phyloP scores from a whole-genome alignment of 2,329 filamentous ascomycete species.

The Ceratocystiopsis minuta region DNA sequence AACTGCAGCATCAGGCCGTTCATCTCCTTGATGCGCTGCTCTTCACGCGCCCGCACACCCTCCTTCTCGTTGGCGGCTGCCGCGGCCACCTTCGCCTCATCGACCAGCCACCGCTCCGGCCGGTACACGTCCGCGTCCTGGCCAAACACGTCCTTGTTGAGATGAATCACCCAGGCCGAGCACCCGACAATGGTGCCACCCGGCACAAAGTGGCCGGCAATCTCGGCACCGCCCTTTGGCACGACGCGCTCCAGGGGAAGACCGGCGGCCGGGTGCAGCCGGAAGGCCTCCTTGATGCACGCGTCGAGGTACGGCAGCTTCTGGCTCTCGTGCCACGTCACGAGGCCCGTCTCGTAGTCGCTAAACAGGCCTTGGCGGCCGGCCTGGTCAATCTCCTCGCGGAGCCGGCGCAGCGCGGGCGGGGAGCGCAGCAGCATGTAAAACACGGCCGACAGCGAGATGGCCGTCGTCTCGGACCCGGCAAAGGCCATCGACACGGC shows the following conservation, averaged over 20 bases:
- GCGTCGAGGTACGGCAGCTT: constrained; percentile 60
- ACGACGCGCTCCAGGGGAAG: constrained; percentile 58
- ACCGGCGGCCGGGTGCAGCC: constrained; percentile 56
- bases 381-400: constrained; percentile 43
- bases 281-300: constrained; percentile 60
- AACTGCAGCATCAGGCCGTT: constrained; percentile 56
- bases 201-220: constrained; percentile 42
- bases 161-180: constrained; percentile 59
- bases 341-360: constrained; percentile 36
- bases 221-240: constrained; percentile 42
- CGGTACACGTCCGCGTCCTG: constrained; percentile 45
- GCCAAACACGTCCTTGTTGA: constrained; percentile 49
- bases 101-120: constrained; percentile 48
- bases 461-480: constrained; percentile 65
- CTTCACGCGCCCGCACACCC: constrained; percentile 18
- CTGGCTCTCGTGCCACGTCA: constrained; percentile 53
- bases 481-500: constrained; percentile 58
- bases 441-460: constrained; percentile 52
- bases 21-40: constrained; percentile 45
- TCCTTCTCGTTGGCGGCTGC: not conserved
- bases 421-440: constrained; percentile 56
- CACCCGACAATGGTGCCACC: constrained; percentile 60
- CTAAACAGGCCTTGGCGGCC: constrained; percentile 31
- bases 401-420: constrained; percentile 32
- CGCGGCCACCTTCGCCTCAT: constrained; percentile 15